phyloP scores from a whole-genome alignment of 371 early-diverging fungal genomes.

The Entomophthora muscae region DNA sequence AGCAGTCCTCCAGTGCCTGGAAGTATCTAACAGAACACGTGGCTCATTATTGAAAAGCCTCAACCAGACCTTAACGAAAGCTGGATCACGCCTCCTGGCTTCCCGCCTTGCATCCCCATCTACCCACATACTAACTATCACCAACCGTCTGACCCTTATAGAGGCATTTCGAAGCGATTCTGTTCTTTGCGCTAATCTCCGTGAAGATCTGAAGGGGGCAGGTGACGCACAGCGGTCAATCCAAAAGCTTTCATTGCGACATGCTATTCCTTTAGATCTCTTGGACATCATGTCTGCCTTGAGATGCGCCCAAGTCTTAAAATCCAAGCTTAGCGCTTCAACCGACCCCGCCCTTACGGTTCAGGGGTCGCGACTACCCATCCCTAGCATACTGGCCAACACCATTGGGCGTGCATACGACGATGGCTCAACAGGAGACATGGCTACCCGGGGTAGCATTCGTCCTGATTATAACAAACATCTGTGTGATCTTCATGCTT shows the following conservation, averaged over 20 bases:
- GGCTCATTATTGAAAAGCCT: slow-evolving; percentile 31
- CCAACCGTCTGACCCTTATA: slow-evolving; percentile 42
- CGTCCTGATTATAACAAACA: background rate
- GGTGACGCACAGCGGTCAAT: slow-evolving; percentile 53
- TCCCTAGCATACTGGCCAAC: background rate
- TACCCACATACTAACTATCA: slow-evolving; percentile 30
- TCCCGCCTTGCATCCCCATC: slow-evolving; percentile 50
- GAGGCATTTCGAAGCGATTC: slow-evolving; percentile 33
- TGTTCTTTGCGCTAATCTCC: slow-evolving; percentile 28
- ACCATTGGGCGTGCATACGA: background rate
- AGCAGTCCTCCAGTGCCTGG: slow-evolving; percentile 34
- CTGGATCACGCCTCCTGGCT: slow-evolving; percentile 56
- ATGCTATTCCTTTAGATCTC: slow-evolving; percentile 42
- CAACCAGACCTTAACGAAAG: slow-evolving; percentile 57
- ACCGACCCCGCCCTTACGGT: background rate
- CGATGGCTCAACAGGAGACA: background rate
- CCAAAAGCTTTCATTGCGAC: slow-evolving; percentile 42
- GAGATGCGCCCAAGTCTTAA: background rate
- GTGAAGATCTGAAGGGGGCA: slow-evolving; percentile 24
- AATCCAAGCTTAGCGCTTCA: background rate
- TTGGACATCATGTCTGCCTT: slow-evolving; percentile 17
- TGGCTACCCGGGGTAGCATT: background rate
- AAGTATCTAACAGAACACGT: slow-evolving; percentile 23
- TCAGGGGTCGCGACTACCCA: background rate
- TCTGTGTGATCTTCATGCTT: background rate